Percentiles rank a stretch among this genome's conserved stretches.
Conservation (phyloP, 164 flowering plant species). For the Chimonanthus salicifolius region DNA sequence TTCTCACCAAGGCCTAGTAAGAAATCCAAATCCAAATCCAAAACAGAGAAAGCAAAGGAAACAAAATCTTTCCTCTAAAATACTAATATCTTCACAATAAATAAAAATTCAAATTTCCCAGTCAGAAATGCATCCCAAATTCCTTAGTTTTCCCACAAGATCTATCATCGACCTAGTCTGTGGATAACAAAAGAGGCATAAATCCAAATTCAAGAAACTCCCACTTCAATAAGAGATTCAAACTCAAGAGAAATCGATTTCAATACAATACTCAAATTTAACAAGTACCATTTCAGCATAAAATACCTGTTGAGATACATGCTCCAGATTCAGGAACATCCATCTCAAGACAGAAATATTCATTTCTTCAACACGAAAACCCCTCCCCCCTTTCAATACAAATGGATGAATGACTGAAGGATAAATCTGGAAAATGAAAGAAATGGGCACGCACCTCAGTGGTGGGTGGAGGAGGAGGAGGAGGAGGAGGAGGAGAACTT, state of each 20-base stretch:
- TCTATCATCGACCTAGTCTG: neutral
- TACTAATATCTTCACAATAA: neutral
- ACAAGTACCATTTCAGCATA: neutral
- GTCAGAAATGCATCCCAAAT: no score
- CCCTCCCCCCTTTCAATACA: no score
- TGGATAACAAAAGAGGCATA: neutral
- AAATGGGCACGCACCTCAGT: neutral
- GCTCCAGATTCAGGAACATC: neutral
- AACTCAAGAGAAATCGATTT: no score
- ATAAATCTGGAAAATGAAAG: no score
- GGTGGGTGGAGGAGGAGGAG: constrained; percentile 2
- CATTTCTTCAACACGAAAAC: no score
- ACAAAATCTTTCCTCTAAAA: neutral
- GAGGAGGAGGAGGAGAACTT: neutral
- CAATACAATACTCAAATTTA: neutral
- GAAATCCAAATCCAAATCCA: neutral
- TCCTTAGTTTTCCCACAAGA: no score
- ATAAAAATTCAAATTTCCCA: neutral
- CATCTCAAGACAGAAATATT: no score
- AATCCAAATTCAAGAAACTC: neutral
- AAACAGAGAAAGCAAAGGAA: neutral
- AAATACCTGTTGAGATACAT: neutral
- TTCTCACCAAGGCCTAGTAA: no score
- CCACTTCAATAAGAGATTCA: neutral
- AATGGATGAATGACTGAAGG: no score